Conservation (phyloP, 2,329 filamentous ascomycete genomes). For the Pseudogymnoascus sp. region DNA sequence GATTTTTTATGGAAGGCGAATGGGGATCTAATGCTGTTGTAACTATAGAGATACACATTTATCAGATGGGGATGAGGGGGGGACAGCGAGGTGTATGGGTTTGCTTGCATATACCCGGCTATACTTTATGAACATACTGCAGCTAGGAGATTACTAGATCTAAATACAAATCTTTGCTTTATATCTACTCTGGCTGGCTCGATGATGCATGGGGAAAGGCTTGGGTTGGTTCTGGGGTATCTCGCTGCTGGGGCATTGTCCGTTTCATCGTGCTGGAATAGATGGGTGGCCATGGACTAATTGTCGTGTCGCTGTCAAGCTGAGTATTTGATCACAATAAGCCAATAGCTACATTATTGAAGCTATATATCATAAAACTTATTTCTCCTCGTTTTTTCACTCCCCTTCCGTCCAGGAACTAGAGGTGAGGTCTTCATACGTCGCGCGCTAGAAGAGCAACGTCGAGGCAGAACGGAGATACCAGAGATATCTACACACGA, state of each 20-base stretch:
- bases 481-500: too few relatives aligned
- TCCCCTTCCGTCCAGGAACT: too few relatives aligned
- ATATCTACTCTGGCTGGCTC: neutral
- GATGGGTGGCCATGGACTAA: too few relatives aligned
- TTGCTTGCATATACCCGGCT: slow-evolving; percentile 1
- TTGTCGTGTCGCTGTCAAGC: too few relatives aligned
- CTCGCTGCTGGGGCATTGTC: neutral
- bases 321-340: too few relatives aligned
- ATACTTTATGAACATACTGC: neutral
- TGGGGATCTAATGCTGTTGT: neutral
- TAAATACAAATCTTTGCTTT: neutral
- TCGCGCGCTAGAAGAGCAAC: too few relatives aligned
- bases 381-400: too few relatives aligned
- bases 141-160: neutral
- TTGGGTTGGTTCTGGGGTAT: neutral
- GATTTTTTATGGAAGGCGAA: neutral
- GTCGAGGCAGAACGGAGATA: too few relatives aligned
- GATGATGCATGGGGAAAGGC: neutral
- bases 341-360: too few relatives aligned
- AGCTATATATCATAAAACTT: too few relatives aligned
- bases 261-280: too few relatives aligned
- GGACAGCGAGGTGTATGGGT: neutral
- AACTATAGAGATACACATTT: neutral
- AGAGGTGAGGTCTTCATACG: too few relatives aligned
- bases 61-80: neutral